Evolutionary conservation across 345 rosid genomes (phyloP).

Genomic region (Isatis tinctoria): DNA sequence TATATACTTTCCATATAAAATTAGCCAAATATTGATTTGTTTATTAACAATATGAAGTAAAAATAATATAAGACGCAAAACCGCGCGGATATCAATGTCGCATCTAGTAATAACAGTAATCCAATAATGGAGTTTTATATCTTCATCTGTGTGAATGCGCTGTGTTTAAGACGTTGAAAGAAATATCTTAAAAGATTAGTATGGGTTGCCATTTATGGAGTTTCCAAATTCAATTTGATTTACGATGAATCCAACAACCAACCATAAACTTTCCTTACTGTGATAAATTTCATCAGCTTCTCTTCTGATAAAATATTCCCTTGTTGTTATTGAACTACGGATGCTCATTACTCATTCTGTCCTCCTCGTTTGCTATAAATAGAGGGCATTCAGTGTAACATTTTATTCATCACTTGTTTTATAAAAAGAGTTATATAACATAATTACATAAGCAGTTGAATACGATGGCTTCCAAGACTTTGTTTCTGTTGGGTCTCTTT

Average conservation of each 20-base stretch:
- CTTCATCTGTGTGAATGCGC: background rate
- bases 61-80: background rate
- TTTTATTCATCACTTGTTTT: constrained; percentile 9
- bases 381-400: background rate
- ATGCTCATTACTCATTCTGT: background rate
- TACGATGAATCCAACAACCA: constrained; percentile 14
- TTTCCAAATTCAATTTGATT: background rate
- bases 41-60: no score
- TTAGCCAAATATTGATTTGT: background rate
- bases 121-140: background rate
- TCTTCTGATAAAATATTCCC: background rate
- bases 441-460: background rate
- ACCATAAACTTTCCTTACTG: constrained; percentile 8
- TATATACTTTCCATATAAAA: no score
- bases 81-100: background rate
- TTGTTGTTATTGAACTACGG: background rate
- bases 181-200: background rate
- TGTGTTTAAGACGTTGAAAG: background rate
- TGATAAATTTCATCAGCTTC: background rate
- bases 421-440: no score
- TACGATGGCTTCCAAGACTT: constrained; percentile 25
- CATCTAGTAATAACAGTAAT: background rate
- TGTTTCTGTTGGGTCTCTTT: constrained; percentile 27
- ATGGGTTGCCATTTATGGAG: constrained; percentile 8
- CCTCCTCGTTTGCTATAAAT: background rate